Percentiles rank a stretch among this genome's conserved stretches.
These are phyloP conservation scores for Mucor racemosus DNA, from an alignment of 371 early-diverging fungal species.

Conservation along the genomic window DNA sequence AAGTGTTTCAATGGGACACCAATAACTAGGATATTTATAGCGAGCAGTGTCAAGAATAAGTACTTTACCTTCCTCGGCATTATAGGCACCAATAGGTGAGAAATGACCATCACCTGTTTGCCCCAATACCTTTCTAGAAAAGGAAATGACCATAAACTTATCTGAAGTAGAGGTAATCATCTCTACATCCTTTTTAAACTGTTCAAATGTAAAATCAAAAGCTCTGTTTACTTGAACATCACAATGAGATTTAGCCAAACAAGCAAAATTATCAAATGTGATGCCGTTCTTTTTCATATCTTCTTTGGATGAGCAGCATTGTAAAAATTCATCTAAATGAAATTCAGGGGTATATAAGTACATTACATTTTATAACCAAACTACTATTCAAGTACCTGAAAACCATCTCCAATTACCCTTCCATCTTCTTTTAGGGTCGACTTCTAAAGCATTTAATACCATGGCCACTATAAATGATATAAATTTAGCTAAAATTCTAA, in stretches of 20 bases:
- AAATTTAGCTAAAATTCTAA: constrained; percentile 31
- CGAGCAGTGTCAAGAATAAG: constrained; percentile 84
- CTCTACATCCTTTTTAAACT: constrained; percentile 79
- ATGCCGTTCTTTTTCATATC: constrained; percentile 84
- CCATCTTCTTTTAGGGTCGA: constrained; percentile 88
- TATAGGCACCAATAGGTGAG: constrained; percentile 74
- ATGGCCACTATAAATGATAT: constrained; percentile 67
- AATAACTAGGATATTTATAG: constrained; percentile 85
- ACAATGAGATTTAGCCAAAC: constrained; percentile 86
- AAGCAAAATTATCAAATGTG: constrained; percentile 88
- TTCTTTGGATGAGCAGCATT: constrained; percentile 81
- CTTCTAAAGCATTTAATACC: constrained; percentile 91
- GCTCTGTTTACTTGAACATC: constrained; percentile 77
- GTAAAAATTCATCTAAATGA: constrained; percentile 77
- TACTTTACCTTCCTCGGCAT: constrained; percentile 66
- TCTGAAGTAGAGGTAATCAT: constrained; percentile 69
- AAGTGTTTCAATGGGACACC: constrained; percentile 70
- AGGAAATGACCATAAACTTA: constrained; percentile 88
- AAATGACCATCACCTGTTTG: constrained; percentile 95
- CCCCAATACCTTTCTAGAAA: constrained; percentile 76
- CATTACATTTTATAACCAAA: no score
- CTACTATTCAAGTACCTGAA: constrained; percentile 32
- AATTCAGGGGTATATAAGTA: not conserved
- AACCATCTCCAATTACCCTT: constrained; percentile 94
- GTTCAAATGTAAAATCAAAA: constrained; percentile 65